These are phyloP conservation scores for Fusarium sp. DNA, from an alignment of 2,329 filamentous ascomycete species.

Conservation along the genomic window DNA sequence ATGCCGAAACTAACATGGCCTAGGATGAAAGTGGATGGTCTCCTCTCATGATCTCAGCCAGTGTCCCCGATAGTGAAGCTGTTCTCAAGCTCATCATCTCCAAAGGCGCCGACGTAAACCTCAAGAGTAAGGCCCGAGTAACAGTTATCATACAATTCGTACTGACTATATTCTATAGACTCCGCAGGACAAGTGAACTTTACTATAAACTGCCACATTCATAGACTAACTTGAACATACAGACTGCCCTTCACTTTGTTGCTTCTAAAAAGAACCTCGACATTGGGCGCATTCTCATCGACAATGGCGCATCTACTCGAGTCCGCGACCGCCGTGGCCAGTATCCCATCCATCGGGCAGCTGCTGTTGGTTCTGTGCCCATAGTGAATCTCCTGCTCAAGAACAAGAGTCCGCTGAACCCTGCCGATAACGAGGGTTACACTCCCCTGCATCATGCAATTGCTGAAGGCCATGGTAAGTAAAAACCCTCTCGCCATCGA, in stretches of 20 bases:
- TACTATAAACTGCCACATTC: neutral
- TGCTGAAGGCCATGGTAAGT: conserved; percentile 77
- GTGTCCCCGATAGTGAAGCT: conserved; percentile 77
- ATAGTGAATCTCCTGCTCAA: conserved; percentile 85
- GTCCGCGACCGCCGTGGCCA: conserved; percentile 90
- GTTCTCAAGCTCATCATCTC: conserved; percentile 75
- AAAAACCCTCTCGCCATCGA: neutral
- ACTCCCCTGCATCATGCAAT: conserved; percentile 92
- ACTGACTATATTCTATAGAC: conserved; percentile 58
- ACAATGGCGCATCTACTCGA: conserved; percentile 80
- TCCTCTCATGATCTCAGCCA: conserved; percentile 84
- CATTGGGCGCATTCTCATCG: conserved; percentile 80
- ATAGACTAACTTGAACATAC: conserved; percentile 1
- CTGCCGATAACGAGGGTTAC: conserved; percentile 83
- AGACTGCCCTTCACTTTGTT: conserved; percentile 92
- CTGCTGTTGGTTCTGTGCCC: conserved; percentile 88
- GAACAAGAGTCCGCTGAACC: conserved; percentile 83
- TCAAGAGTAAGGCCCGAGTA: conserved; percentile 68
- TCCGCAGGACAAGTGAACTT: conserved; percentile 71
- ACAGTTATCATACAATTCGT: neutral
- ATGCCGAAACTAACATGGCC: neutral
- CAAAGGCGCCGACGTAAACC: conserved; percentile 78
- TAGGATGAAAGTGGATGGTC: conserved; percentile 86
- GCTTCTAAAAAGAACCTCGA: conserved; percentile 91
- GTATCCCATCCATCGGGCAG: conserved; percentile 89